These are phyloP conservation scores for Penicillium herquei DNA, from an alignment of 495 filamentous ascomycete genomes.

Conservation along the genomic window DNA sequence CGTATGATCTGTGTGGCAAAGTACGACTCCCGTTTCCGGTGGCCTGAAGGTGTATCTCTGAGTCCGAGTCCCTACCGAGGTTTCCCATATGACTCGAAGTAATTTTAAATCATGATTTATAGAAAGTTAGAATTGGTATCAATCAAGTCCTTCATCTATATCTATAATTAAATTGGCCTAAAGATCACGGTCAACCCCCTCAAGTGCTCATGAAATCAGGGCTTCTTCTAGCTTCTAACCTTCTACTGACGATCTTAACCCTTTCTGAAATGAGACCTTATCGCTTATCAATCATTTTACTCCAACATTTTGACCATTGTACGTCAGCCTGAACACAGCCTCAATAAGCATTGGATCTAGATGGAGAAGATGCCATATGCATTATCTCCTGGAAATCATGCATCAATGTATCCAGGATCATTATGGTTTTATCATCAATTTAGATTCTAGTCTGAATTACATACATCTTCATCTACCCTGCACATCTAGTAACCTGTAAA, in stretches of 20 bases:
- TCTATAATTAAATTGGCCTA: too few relatives aligned
- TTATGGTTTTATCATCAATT: too few relatives aligned
- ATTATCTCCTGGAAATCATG: background rate
- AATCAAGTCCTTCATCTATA: too few relatives aligned
- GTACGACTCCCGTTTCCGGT: background rate
- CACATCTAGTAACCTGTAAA: too few relatives aligned
- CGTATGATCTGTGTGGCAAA: conserved; percentile 1
- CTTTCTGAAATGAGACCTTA: background rate
- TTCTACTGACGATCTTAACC: background rate
- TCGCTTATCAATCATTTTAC: background rate
- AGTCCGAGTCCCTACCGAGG: background rate
- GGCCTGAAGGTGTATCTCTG: background rate
- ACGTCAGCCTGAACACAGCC: background rate
- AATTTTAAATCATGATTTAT: too few relatives aligned
- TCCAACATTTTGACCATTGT: background rate
- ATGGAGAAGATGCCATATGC: background rate
- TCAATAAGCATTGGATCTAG: background rate
- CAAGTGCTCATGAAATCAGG: too few relatives aligned
- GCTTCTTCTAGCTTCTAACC: too few relatives aligned
- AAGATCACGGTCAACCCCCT: too few relatives aligned
- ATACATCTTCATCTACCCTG: too few relatives aligned
- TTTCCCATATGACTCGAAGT: too few relatives aligned
- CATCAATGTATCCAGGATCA: background rate
- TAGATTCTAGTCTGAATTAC: too few relatives aligned
- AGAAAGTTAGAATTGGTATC: too few relatives aligned